Evolutionary conservation across 2,329 filamentous ascomycete species (phyloP).

Genomic region (Cladosporium sp.): DNA sequence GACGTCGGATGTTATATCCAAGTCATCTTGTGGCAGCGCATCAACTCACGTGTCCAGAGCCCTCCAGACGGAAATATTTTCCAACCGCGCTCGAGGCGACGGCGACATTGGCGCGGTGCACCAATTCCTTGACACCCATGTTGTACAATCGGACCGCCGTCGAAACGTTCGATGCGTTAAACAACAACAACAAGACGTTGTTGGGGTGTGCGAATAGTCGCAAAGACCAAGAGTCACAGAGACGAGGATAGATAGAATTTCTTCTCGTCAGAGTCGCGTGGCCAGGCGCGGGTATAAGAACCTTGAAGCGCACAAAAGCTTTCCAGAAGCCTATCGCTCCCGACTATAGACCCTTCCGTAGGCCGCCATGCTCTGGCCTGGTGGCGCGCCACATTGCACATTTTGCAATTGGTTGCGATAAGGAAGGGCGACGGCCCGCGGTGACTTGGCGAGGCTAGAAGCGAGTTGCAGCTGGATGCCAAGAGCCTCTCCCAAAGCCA

Average conservation of each 20-base stretch:
- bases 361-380: background rate
- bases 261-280: constrained; percentile 8
- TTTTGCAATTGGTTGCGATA: constrained; percentile 13
- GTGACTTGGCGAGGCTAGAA: constrained; percentile 4
- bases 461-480: background rate
- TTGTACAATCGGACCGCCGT: background rate
- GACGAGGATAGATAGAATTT: constrained; percentile 4
- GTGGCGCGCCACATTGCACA: constrained; percentile 10
- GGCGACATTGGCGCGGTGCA: constrained; percentile 36
- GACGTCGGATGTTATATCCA: constrained; percentile 2
- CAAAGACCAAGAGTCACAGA: constrained; percentile 9
- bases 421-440: background rate
- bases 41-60: constrained; percentile 69
- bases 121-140: constrained; percentile 25
- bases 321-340: constrained; percentile 16
- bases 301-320: constrained; percentile 12
- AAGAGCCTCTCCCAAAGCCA: background rate
- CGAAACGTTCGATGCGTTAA: background rate
- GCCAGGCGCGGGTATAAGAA: constrained; percentile 16
- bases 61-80: constrained; percentile 76
- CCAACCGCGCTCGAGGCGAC: constrained; percentile 68
- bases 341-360: background rate
- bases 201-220: background rate
- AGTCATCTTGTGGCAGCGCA: background rate
- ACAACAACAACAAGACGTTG: background rate